Conservation (phyloP, 768 basidiomycete species). For the Dendrothele bispora region DNA sequence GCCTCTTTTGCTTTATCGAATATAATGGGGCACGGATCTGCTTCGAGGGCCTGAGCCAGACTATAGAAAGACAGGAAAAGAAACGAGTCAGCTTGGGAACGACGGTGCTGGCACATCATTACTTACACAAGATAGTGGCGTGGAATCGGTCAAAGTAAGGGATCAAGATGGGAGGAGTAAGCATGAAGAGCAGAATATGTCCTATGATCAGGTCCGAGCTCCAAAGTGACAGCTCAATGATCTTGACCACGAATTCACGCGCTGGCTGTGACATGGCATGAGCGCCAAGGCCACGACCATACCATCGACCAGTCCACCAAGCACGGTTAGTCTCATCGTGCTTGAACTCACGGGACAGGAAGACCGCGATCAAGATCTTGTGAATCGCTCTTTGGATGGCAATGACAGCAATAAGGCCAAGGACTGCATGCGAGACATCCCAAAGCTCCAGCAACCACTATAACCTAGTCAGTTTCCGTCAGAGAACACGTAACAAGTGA, state of each 20-base stretch:
- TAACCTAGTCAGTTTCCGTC: slow-evolving; percentile 15
- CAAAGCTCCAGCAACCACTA: slow-evolving; percentile 95
- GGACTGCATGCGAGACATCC: slow-evolving; percentile 88
- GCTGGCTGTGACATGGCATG: slow-evolving; percentile 97
- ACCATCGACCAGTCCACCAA: slow-evolving; percentile 99
- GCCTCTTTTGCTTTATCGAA: slow-evolving; percentile 84
- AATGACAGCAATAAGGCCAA: slow-evolving; percentile 90
- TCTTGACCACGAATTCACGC: slow-evolving; percentile 96
- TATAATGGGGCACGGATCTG: slow-evolving; percentile 93
- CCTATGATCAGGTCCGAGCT: slow-evolving; percentile 90
- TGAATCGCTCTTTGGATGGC: slow-evolving; percentile 90
- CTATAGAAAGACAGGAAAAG: slow-evolving; percentile 36
- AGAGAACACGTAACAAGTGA: slow-evolving; percentile 11
- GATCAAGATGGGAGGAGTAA: slow-evolving; percentile 84
- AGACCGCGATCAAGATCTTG: slow-evolving; percentile 92
- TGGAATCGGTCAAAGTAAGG: slow-evolving; percentile 93
- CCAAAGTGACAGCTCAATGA: slow-evolving; percentile 94
- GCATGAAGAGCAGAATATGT: slow-evolving; percentile 85
- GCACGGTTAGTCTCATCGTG: slow-evolving; percentile 98
- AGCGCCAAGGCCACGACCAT: slow-evolving; percentile 86
- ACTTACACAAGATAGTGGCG: slow-evolving; percentile 86
- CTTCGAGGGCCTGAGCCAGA: slow-evolving; percentile 94
- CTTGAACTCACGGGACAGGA: slow-evolving; percentile 97
- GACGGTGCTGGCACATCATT: too few species aligned
- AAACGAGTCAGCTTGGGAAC: background rate